Percentiles rank a stretch among this genome's conserved stretches.
Evolutionary conservation across 2,329 filamentous ascomycete species (phyloP).

Genomic region (Fusarium citri): DNA sequence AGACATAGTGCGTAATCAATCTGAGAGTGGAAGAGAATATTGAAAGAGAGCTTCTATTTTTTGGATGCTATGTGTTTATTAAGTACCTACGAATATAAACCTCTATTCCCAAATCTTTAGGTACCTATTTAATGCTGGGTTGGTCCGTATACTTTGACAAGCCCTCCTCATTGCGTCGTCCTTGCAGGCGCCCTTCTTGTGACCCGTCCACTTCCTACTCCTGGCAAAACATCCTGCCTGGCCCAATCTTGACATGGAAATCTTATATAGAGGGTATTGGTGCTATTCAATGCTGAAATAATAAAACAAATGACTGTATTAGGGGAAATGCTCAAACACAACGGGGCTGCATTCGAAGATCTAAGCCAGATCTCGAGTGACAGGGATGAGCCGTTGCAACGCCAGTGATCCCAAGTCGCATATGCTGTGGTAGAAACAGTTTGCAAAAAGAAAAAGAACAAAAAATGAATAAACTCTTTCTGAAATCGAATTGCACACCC

Average conservation of each 20-base stretch:
- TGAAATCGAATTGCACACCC: neutral
- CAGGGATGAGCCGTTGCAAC: conserved; percentile 7
- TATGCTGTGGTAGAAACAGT: conserved; percentile 10
- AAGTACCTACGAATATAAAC: neutral
- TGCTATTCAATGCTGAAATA: conserved; percentile 15
- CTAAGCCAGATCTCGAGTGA: neutral
- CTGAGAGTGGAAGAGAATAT: neutral
- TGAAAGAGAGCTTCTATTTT: neutral
- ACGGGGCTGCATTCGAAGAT: neutral
- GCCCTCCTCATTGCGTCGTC: neutral
- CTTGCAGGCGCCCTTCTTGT: neutral
- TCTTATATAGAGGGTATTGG: conserved; percentile 25
- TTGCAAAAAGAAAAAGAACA: conserved; percentile 21
- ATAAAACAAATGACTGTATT: conserved; percentile 2
- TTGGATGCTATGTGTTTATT: conserved; percentile 3
- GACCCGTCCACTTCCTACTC: neutral
- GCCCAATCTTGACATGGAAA: conserved; percentile 12
- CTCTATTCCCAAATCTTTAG: neutral
- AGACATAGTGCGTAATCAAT: neutral
- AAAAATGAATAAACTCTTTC: conserved; percentile 11
- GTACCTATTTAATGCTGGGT: neutral
- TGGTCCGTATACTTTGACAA: neutral
- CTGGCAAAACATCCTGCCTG: conserved; percentile 1
- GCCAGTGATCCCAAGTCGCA: conserved; percentile 3
- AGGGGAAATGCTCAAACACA: neutral